phyloP scores from a whole-genome alignment of 768 basidiomycete species.

The Suillus ampliporus region DNA sequence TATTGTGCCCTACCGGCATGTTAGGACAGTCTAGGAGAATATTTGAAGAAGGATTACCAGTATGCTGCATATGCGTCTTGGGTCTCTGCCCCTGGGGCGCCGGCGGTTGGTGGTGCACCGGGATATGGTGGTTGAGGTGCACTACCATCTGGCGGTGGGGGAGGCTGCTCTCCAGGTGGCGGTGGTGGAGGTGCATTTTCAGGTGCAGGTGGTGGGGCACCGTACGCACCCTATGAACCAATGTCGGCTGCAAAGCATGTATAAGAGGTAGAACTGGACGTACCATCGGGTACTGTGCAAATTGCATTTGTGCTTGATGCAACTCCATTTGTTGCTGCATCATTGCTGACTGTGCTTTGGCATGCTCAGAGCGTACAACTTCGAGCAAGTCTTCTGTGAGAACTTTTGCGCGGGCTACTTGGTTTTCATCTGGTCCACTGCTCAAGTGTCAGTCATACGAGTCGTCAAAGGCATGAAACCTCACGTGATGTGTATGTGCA shows the following conservation, averaged over 20 bases:
- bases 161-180: slow-evolving; percentile 57
- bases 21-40: slow-evolving; percentile 4
- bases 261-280: slow-evolving; percentile 30
- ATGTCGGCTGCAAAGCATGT: slow-evolving; percentile 1
- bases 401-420: slow-evolving; percentile 85
- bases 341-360: slow-evolving; percentile 70
- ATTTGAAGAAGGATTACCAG: slow-evolving; percentile 49
- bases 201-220: slow-evolving; percentile 44
- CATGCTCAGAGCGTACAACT: slow-evolving; percentile 88
- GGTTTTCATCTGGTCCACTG: slow-evolving; percentile 82
- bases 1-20: slow-evolving; percentile 68
- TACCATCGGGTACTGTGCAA: slow-evolving; percentile 69
- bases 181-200: slow-evolving; percentile 49
- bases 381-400: slow-evolving; percentile 88
- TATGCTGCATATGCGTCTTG: slow-evolving; percentile 62
- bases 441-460: slow-evolving; percentile 15
- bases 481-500: slow-evolving; percentile 92
- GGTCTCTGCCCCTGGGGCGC: slow-evolving; percentile 18
- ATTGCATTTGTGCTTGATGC: slow-evolving; percentile 82
- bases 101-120: slow-evolving; percentile 45
- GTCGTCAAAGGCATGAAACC: slow-evolving; percentile 38
- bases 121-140: slow-evolving; percentile 48
- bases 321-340: slow-evolving; percentile 86
- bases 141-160: slow-evolving; percentile 55
- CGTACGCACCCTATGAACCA: slow-evolving; percentile 37